Evolutionary conservation across 2,329 filamentous ascomycete genomes (phyloP).

Genomic region (Aureobasidium vineae): DNA sequence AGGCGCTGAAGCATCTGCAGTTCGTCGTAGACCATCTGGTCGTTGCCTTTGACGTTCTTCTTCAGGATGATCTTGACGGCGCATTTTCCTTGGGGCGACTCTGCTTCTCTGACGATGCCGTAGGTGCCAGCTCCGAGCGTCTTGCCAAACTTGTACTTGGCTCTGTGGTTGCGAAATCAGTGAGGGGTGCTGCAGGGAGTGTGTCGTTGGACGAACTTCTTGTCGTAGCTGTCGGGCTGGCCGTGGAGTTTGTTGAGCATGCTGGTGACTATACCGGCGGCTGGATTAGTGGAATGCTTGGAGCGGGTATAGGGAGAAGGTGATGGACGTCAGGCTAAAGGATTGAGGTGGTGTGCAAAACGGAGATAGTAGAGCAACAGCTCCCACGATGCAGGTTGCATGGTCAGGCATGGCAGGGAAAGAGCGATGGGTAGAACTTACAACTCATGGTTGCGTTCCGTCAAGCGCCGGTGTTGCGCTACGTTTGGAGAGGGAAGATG

Average conservation of each 20-base stretch:
- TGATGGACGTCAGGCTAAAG: not conserved
- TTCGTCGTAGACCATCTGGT: slow-evolving; percentile 98
- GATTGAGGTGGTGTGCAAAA: not conserved
- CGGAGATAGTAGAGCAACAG: not conserved
- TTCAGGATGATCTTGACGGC: slow-evolving; percentile 99
- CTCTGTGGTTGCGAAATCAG: slow-evolving; percentile 48
- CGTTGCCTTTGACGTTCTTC: slow-evolving; percentile 98
- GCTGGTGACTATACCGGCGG: slow-evolving; percentile 62
- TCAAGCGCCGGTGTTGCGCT: slow-evolving; percentile 6
- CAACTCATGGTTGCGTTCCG: slow-evolving; percentile 22
- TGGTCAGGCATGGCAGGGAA: not conserved
- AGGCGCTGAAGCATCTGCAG: slow-evolving; percentile 88
- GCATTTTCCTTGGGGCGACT: slow-evolving; percentile 78
- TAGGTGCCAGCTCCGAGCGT: slow-evolving; percentile 97
- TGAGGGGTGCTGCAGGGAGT: slow-evolving; percentile 27
- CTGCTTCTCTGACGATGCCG: slow-evolving; percentile 95
- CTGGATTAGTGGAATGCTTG: slow-evolving; percentile 20
- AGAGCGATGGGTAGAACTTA: slow-evolving; percentile 14
- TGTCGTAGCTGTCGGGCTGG: slow-evolving; percentile 97
- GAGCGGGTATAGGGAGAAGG: slow-evolving; percentile 8
- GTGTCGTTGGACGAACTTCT: slow-evolving; percentile 64
- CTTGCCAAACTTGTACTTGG: slow-evolving; percentile 86
- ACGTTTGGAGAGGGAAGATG: not conserved
- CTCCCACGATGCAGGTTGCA: not conserved
- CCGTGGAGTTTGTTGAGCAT: slow-evolving; percentile 96